These are phyloP conservation scores for Mucor sp. DNA, from an alignment of 371 early-diverging fungal genomes.

Conservation along the genomic window DNA sequence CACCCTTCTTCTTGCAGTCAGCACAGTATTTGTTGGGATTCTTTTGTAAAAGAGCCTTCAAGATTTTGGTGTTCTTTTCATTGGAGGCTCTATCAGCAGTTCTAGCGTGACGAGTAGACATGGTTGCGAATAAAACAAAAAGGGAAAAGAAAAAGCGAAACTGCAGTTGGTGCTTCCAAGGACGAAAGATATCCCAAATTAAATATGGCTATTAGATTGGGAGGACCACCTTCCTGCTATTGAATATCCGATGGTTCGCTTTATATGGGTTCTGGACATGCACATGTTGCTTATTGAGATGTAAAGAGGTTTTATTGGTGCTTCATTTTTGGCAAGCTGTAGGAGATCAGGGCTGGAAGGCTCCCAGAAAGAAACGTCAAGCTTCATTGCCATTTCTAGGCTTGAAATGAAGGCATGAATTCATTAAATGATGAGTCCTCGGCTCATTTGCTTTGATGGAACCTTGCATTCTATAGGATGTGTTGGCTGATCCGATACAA, in stretches of 20 bases:
- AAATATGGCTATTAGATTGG: neutral
- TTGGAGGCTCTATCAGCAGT: slow-evolving; percentile 73
- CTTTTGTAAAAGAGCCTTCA: slow-evolving; percentile 72
- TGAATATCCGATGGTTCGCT: neutral
- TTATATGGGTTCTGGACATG: neutral
- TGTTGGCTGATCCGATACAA: too few species aligned
- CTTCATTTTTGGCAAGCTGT: neutral
- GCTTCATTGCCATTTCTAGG: too few species aligned
- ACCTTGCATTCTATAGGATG: too few species aligned
- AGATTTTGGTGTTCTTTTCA: slow-evolving; percentile 69
- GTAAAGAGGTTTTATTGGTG: neutral
- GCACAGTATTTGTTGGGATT: slow-evolving; percentile 80
- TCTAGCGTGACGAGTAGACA: slow-evolving; percentile 78
- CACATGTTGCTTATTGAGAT: neutral
- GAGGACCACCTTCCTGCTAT: neutral
- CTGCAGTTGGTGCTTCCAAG: neutral
- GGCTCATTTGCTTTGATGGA: too few species aligned
- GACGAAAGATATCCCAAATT: neutral
- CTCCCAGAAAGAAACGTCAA: too few species aligned
- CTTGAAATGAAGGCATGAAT: too few species aligned
- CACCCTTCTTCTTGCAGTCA: slow-evolving; percentile 83
- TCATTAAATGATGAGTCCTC: too few species aligned
- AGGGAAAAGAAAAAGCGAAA: neutral
- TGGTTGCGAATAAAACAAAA: slow-evolving; percentile 20
- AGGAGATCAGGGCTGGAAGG: neutral